Evolutionary conservation across 768 basidiomycete species (phyloP), one percentile per base, ranked within the genome.

Genomic region (Amanita jacksonii): DNA sequence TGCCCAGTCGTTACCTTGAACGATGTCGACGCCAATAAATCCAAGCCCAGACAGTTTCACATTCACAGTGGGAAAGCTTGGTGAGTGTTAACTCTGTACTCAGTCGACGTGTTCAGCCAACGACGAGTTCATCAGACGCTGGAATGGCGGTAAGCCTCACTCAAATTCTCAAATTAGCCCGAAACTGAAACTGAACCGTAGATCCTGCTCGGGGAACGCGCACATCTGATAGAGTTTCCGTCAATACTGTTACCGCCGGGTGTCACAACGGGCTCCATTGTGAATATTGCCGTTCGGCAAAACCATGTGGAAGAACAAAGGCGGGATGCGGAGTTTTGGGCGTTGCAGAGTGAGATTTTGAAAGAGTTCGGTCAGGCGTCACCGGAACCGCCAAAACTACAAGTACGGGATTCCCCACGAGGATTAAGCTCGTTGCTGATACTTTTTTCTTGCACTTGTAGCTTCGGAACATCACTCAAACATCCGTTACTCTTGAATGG

Each of bases 171-270:
- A 36, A 16, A 8, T n/a, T 25, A 16, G 22, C n/a, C 37, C n/a
- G n/a, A n/a, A n/a, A n/a, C n/a, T n/a, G n/a, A n/a, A n/a, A n/a
- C 15, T 38, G 20, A 28, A 46, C n/a, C 18, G 39, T 59, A 91
- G 90, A 93, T 96, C 51, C 74, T 94, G 1, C 74, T 97, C 10
- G 92, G 94, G 12, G 90, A 89, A 60, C 77, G 90, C 33, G 93
- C 93, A 13, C 94, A 98, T 57, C 73, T 98, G 27, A 94, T 99
- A 54, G 94, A 99, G 63, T 99, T 98, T 61, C 96, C 96, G 1
- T 98, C 96, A 0, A 73, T 99, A 30, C 76, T 98, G 1, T 69
- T 98, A 5, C 96, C 96, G 1, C 87, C 92, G 0, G 93, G 93
- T 10, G 82, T 90, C 1, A 81, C 85, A 7, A 79, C 93, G 0